Percentiles rank a stretch among this genome's conserved stretches.
These are phyloP conservation scores for Apocynum venetum DNA, from an alignment of 257 asterid species.

Conservation along the genomic window DNA sequence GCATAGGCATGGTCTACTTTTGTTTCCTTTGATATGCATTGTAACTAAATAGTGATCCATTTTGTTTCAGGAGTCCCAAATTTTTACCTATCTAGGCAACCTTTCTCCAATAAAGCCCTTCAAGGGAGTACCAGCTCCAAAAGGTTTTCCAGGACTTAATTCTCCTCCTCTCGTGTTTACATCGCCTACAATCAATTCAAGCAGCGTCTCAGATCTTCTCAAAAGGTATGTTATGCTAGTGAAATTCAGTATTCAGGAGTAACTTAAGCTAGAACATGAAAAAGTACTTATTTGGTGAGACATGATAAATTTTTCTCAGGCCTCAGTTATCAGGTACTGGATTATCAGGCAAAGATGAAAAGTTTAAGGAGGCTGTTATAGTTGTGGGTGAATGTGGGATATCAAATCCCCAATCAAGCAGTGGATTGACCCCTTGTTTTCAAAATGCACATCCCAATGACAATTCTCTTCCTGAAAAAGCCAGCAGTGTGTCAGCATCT, in stretches of 20 bases:
- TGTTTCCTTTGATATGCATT: not conserved
- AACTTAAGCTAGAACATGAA: not conserved
- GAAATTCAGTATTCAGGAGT: not conserved
- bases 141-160: slow-evolving; percentile 39
- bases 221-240: slow-evolving; percentile 31
- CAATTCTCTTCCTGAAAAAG: slow-evolving; percentile 14
- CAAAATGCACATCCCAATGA: slow-evolving; percentile 19
- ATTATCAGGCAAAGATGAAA: slow-evolving; percentile 26
- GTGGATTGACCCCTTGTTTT: slow-evolving; percentile 19
- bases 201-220: slow-evolving; percentile 16
- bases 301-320: slow-evolving; percentile 32
- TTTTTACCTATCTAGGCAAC: slow-evolving; percentile 45
- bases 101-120: slow-evolving; percentile 50
- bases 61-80: slow-evolving; percentile 44
- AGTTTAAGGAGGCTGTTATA: slow-evolving; percentile 16
- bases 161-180: slow-evolving; percentile 49
- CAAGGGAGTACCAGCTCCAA: slow-evolving; percentile 26
- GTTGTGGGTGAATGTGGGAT: not conserved
- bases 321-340: slow-evolving; percentile 22
- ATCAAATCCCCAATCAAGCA: slow-evolving; percentile 15
- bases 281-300: slow-evolving; percentile 8
- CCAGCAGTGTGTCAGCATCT: slow-evolving; percentile 29
- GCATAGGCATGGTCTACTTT: not conserved
- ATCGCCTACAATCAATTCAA: slow-evolving; percentile 37
- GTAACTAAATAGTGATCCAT: not conserved